Evolutionary conservation across 2,329 filamentous ascomycete species (phyloP).

Genomic region (Fusarium nodosum): DNA sequence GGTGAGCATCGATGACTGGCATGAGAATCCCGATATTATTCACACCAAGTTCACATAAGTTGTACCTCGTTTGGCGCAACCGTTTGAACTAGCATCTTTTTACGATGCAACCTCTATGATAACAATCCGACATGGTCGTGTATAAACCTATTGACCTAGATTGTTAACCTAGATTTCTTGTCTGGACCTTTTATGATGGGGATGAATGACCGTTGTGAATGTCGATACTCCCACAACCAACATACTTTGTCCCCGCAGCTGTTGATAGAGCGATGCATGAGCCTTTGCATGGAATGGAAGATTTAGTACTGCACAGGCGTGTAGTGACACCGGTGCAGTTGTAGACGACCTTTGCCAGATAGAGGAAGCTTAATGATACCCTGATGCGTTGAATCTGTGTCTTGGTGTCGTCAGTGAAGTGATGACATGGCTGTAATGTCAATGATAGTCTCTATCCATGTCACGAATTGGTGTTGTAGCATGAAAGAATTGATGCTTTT

Average conservation of each 20-base stretch:
- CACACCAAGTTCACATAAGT: slow-evolving; percentile 93
- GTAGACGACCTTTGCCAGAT: slow-evolving; percentile 49
- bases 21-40: slow-evolving; percentile 99
- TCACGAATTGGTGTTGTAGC: not conserved
- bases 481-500: slow-evolving; percentile 18
- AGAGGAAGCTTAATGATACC: slow-evolving; percentile 58
- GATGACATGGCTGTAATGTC: not conserved
- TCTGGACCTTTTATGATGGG: slow-evolving; percentile 37
- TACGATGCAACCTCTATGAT: slow-evolving; percentile 28
- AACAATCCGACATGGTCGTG: slow-evolving; percentile 17
- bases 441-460: not conserved
- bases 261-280: slow-evolving; percentile 36
- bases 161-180: slow-evolving; percentile 12
- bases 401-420: not conserved
- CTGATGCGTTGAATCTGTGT: slow-evolving; percentile 50
- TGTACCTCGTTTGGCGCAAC: not conserved
- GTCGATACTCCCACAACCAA: slow-evolving; percentile 31
- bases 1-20: slow-evolving; percentile 99
- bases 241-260: slow-evolving; percentile 21
- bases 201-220: slow-evolving; percentile 37
- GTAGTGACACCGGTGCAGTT: slow-evolving; percentile 36
- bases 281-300: slow-evolving; percentile 39
- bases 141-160: slow-evolving; percentile 4
- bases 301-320: slow-evolving; percentile 32
- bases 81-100: slow-evolving; percentile 26